Conservation (phyloP, 495 filamentous ascomycete genomes). For the Thozetella sp. region DNA sequence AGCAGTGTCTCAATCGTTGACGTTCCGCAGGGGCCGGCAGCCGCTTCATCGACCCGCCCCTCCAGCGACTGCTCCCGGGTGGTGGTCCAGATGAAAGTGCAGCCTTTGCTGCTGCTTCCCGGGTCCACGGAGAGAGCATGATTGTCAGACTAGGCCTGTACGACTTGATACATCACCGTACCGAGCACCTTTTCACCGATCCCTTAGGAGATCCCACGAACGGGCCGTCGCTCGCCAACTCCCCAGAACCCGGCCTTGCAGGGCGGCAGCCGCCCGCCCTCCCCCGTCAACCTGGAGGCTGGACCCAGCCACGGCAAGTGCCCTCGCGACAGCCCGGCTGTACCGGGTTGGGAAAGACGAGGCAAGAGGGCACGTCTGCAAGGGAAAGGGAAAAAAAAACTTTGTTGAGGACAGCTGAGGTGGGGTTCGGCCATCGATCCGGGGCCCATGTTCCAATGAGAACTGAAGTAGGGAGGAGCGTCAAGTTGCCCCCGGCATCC, state of each 20-base stretch:
- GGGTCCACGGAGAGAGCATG: not conserved
- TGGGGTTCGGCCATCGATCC: not conserved
- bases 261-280: too few relatives aligned
- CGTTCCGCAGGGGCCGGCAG: not conserved
- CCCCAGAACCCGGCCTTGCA: too few relatives aligned
- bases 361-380: not conserved
- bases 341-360: too few relatives aligned
- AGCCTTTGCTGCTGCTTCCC: not conserved
- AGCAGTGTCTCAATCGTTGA: not conserved
- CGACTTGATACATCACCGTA: not conserved
- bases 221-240: too few relatives aligned
- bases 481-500: not conserved
- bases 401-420: constrained; percentile 1
- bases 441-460: too few relatives aligned
- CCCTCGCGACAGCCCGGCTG: too few relatives aligned
- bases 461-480: not conserved
- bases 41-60: not conserved
- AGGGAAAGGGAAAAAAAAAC: not conserved
- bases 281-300: too few relatives aligned
- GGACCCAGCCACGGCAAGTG: too few relatives aligned
- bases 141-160: not conserved
- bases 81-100: not conserved
- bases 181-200: too few relatives aligned
- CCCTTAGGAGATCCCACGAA: too few relatives aligned
- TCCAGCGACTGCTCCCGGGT: not conserved